Percentiles rank a stretch among this genome's conserved stretches.
phyloP scores from a whole-genome alignment of 441 rosid genomes.

The Pelargonium australe region DNA sequence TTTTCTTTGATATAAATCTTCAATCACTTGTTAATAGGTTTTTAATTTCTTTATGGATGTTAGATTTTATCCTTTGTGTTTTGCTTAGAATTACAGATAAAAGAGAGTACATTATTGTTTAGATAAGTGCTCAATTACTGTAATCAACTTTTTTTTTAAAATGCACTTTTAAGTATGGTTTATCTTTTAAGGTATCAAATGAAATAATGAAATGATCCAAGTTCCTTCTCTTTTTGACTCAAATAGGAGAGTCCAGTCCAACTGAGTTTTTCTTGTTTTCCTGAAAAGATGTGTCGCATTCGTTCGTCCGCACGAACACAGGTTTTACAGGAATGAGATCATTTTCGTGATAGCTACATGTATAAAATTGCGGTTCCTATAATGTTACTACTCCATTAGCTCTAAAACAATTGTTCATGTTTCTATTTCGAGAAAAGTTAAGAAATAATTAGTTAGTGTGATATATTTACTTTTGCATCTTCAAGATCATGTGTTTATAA shows the following conservation, averaged over 20 bases:
- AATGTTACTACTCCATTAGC: no score
- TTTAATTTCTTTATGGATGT: not conserved
- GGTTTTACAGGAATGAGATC: no score
- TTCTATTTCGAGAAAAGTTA: no score
- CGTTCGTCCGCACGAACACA: no score
- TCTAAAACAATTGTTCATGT: no score
- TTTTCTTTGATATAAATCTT: not conserved
- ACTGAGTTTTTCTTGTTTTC: not conserved
- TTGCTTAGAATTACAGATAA: not conserved
- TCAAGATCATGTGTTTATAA: no score
- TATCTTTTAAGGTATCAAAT: constrained; percentile 14
- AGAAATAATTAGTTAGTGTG: no score
- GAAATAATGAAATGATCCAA: constrained; percentile 9
- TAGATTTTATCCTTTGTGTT: not conserved
- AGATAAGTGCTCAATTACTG: not conserved
- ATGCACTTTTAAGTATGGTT: constrained; percentile 5
- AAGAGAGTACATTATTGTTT: no score
- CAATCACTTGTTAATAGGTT: not conserved
- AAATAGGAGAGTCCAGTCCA: constrained; percentile 26
- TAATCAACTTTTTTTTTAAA: not conserved
- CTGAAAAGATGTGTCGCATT: constrained; percentile 26
- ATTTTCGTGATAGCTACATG: no score
- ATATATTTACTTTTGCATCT: no score
- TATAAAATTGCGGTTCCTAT: no score
- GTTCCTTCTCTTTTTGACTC: constrained; percentile 12